A percentile compares a stretch with the other conserved stretches of the same genome.
These are phyloP conservation scores for Tetraselmis striata DNA, from an alignment of 139 green algal species.

Conservation along the genomic window DNA sequence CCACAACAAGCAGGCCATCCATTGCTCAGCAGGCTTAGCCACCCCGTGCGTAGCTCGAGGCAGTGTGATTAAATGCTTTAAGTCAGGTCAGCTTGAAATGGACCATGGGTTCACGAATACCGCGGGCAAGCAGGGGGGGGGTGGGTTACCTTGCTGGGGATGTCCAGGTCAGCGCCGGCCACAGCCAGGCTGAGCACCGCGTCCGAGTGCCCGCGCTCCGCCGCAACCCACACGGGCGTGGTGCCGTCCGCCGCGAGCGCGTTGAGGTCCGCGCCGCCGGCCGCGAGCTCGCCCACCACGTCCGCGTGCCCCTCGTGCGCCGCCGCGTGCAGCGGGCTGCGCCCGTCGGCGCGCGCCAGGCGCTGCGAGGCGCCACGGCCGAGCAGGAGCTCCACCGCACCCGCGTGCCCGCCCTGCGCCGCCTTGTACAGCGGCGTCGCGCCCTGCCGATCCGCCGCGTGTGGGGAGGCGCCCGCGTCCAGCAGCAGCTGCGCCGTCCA, in stretches of 20 bases:
- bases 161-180: background rate
- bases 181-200: background rate
- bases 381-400: background rate
- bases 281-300: background rate
- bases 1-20: background rate
- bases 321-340: background rate
- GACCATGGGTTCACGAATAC: too few relatives aligned
- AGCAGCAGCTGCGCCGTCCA: background rate
- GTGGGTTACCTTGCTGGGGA: background rate
- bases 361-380: too few relatives aligned
- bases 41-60: too few relatives aligned
- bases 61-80: too few relatives aligned
- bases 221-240: background rate
- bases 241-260: background rate
- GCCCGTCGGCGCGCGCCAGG: background rate
- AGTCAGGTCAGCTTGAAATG: too few relatives aligned
- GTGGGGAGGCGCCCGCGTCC: background rate
- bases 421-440: background rate
- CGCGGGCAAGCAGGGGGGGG: too few relatives aligned
- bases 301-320: background rate
- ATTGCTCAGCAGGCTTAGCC: too few relatives aligned
- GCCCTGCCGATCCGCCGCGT: background rate
- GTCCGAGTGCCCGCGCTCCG: background rate
- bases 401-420: background rate
- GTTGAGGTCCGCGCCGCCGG: background rate